phyloP scores from a whole-genome alignment of 345 rosid species.

The Populus deltoides region DNA sequence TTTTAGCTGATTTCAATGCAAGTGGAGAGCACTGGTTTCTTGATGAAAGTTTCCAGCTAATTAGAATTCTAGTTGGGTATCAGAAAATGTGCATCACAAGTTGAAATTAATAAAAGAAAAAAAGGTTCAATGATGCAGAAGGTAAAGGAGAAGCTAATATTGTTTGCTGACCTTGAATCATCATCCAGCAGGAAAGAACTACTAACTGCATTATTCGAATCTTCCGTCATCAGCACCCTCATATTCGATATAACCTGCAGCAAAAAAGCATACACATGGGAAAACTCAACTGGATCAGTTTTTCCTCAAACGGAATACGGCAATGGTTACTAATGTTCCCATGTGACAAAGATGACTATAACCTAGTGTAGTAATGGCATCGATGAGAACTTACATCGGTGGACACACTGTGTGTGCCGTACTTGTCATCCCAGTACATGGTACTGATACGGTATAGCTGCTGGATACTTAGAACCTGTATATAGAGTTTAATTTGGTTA shows the following conservation, averaged over 20 bases:
- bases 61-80: neutral
- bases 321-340: neutral
- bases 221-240: slow-evolving; percentile 96
- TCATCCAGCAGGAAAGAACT: slow-evolving; percentile 91
- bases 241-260: slow-evolving; percentile 76
- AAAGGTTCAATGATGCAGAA: neutral
- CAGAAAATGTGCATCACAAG: neutral
- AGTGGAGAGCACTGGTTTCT: neutral
- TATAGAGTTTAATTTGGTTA: neutral
- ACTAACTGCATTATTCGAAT: slow-evolving; percentile 90
- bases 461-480: slow-evolving; percentile 83
- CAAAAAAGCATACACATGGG: neutral
- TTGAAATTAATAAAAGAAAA: neutral
- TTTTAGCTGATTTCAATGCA: neutral
- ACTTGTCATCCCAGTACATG: slow-evolving; percentile 98
- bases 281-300: neutral
- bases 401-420: slow-evolving; percentile 85
- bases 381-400: slow-evolving; percentile 60
- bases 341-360: slow-evolving; percentile 16
- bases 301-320: neutral
- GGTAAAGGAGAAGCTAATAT: neutral
- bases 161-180: slow-evolving; percentile 69
- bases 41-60: neutral
- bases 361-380: slow-evolving; percentile 19
- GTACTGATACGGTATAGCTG: slow-evolving; percentile 88